Conservation (phyloP, 495 filamentous ascomycete species). For the Hyaloscypha finlandica region DNA sequence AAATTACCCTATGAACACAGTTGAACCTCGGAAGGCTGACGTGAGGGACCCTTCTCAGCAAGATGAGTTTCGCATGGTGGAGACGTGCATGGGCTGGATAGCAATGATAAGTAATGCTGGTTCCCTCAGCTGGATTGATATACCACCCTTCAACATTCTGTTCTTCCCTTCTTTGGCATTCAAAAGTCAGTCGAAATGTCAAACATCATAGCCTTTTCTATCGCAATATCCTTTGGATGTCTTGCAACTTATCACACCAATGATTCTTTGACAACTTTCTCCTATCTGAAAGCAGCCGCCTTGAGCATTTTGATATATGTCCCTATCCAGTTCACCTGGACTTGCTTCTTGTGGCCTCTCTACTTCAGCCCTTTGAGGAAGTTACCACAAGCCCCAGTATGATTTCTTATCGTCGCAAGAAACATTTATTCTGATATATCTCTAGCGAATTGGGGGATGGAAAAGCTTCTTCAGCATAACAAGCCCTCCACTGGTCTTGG, state of each 20-base stretch:
- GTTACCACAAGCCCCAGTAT: conserved; percentile 14
- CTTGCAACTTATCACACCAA: neutral
- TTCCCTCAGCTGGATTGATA: neutral
- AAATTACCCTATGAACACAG: too few species aligned
- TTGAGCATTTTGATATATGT: conserved; percentile 5
- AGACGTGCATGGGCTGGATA: neutral
- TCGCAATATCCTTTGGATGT: neutral
- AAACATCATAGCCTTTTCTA: neutral
- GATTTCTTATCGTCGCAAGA: neutral
- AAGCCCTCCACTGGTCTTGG: conserved; percentile 5
- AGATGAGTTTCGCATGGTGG: neutral
- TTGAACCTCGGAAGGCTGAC: neutral
- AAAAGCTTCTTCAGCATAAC: conserved; percentile 6
- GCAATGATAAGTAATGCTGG: neutral
- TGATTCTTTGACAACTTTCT: neutral
- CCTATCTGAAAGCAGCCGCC: neutral
- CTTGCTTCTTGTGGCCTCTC: conserved; percentile 5
- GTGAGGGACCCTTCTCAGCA: neutral
- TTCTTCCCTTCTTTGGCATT: neutral
- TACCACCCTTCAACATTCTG: neutral
- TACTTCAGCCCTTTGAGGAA: conserved; percentile 17
- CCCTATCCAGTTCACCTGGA: conserved; percentile 8
- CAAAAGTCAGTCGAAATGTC: neutral
- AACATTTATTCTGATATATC: neutral
- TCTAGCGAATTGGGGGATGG: neutral